Evolutionary conservation across 768 basidiomycete genomes (phyloP).

Genomic region (Suillus lakei): DNA sequence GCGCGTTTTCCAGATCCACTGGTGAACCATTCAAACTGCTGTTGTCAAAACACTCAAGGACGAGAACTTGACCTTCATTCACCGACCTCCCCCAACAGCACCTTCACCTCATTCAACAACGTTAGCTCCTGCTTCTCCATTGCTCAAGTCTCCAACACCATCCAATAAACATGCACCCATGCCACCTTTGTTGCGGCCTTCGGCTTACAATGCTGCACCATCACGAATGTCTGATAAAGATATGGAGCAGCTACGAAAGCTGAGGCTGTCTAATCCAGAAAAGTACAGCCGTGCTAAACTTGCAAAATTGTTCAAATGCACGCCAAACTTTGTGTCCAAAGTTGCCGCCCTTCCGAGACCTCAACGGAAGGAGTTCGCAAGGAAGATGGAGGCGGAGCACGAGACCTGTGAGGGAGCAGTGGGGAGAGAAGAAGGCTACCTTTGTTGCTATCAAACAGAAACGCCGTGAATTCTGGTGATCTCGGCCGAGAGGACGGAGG

Average conservation of each 20-base stretch:
- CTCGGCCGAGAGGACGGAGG: neutral
- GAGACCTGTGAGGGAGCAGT: conserved; percentile 52
- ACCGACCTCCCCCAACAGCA: conserved; percentile 81
- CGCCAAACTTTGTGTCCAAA: conserved; percentile 65
- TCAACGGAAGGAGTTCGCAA: conserved; percentile 47
- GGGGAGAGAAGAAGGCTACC: conserved; percentile 74
- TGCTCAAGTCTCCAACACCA: conserved; percentile 50
- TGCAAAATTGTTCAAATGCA: conserved; percentile 80
- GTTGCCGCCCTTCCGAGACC: conserved; percentile 65
- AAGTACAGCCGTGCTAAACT: conserved; percentile 66
- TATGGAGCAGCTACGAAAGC: conserved; percentile 58
- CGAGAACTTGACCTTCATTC: conserved; percentile 75
- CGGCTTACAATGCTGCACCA: conserved; percentile 36
- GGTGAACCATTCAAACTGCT: conserved; percentile 53
- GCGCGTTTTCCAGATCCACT: conserved; percentile 65
- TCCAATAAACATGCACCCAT: conserved; percentile 35
- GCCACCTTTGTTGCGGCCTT: conserved; percentile 55
- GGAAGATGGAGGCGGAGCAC: conserved; percentile 51
- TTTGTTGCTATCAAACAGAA: conserved; percentile 67
- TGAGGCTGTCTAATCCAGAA: conserved; percentile 61
- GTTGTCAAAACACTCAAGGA: conserved; percentile 53
- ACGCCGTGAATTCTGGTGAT: conserved; percentile 76
- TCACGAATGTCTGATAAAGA: conserved; percentile 54
- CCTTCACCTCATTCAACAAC: conserved; percentile 76
- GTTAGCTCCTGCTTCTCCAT: conserved; percentile 70